Conservation (phyloP, 2,329 filamentous ascomycete species). For the Graphilbum fragrans region DNA sequence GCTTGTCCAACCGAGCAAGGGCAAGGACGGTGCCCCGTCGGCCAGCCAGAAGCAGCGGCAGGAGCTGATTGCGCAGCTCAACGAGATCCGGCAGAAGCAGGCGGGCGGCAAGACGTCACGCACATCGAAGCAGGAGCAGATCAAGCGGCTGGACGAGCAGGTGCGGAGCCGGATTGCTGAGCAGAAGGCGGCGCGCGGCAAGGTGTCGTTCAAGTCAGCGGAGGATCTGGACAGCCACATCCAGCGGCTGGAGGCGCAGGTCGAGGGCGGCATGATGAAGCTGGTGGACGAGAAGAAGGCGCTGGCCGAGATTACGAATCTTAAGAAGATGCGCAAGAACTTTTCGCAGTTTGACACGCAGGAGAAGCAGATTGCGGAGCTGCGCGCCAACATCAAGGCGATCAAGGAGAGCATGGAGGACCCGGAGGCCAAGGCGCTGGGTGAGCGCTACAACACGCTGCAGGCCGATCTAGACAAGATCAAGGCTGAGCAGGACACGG, state of each 20-base stretch:
- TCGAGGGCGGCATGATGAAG: conserved; percentile 84
- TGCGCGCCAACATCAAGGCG: conserved; percentile 78
- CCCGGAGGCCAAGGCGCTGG: conserved; percentile 78
- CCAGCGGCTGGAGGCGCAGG: conserved; percentile 65
- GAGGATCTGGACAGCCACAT: conserved; percentile 86
- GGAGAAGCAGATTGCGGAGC: conserved; percentile 80
- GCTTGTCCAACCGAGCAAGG: conserved; percentile 60
- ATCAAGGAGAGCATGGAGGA: conserved; percentile 85
- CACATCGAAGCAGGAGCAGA: conserved; percentile 68
- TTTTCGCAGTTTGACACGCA: conserved; percentile 74
- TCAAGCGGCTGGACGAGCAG: conserved; percentile 83
- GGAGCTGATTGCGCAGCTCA: conserved; percentile 72
- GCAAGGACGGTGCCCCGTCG: conserved; percentile 60
- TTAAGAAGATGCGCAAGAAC: conserved; percentile 84
- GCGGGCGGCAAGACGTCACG: conserved; percentile 76
- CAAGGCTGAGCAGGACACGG: conserved; percentile 84
- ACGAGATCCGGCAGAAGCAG: conserved; percentile 78
- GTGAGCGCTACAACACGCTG: conserved; percentile 73
- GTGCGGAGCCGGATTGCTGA: conserved; percentile 75
- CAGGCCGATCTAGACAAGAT: conserved; percentile 81
- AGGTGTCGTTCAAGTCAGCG: conserved; percentile 72
- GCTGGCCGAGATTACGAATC: conserved; percentile 64
- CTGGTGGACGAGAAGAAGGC: conserved; percentile 96
- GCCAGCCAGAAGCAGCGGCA: conserved; percentile 72
- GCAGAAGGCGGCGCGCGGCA: conserved; percentile 73